Percentiles rank a stretch among this genome's conserved stretches.
Conservation (phyloP, 2,329 filamentous ascomycete species). For the Penicillium carneum region DNA sequence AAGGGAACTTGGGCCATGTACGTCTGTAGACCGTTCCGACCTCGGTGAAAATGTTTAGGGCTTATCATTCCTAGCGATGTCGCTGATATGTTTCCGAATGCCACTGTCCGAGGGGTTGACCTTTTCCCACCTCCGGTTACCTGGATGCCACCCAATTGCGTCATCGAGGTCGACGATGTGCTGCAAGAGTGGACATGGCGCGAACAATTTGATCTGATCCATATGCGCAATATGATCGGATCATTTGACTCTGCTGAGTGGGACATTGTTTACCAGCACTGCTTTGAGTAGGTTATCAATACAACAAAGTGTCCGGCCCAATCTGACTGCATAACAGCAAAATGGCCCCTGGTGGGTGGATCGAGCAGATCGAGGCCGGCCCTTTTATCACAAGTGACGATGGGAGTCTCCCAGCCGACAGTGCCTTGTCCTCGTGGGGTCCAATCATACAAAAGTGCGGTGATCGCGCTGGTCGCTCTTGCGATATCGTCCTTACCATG, state of each 20-base stretch:
- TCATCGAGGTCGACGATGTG: slow-evolving; percentile 40
- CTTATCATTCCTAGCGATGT: slow-evolving; percentile 24
- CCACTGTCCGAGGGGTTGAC: slow-evolving; percentile 36
- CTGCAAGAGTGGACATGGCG: slow-evolving; percentile 37
- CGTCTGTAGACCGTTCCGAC: not conserved
- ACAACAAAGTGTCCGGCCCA: not conserved
- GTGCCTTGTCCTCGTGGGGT: slow-evolving; percentile 26
- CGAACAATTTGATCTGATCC: slow-evolving; percentile 37
- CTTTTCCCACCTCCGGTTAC: slow-evolving; percentile 35
- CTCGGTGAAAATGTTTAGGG: not conserved
- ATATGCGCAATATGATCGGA: slow-evolving; percentile 34
- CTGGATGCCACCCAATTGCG: slow-evolving; percentile 41
- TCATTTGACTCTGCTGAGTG: slow-evolving; percentile 27
- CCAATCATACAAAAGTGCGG: slow-evolving; percentile 30
- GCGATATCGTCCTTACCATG: slow-evolving; percentile 36
- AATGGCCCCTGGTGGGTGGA: slow-evolving; percentile 33
- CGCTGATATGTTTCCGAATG: slow-evolving; percentile 33
- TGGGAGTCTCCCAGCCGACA: slow-evolving; percentile 25
- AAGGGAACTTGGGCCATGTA: slow-evolving; percentile 32
- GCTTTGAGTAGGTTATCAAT: slow-evolving; percentile 27
- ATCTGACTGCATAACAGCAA: slow-evolving; percentile 21
- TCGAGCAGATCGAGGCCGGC: slow-evolving; percentile 32
- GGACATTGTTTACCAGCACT: slow-evolving; percentile 28
- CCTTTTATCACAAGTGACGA: slow-evolving; percentile 28
- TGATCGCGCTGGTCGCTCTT: slow-evolving; percentile 31